Evolutionary conservation across 2,329 filamentous ascomycete genomes (phyloP), one percentile per base, ranked within the genome.

Genomic region (Aspergillus japonicus): DNA sequence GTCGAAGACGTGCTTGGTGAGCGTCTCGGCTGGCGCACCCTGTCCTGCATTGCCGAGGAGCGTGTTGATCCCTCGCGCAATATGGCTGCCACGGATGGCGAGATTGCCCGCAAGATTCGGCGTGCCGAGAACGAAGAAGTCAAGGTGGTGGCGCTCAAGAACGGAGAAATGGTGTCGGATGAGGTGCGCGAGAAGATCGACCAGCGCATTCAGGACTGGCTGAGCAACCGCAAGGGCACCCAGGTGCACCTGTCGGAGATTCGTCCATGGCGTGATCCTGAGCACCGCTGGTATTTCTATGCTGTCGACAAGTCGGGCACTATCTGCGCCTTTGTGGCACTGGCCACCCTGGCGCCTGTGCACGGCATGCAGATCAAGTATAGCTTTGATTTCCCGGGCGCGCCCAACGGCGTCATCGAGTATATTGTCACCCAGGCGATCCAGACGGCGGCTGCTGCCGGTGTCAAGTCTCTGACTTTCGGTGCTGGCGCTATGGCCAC

Each of bases 281-380:
- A 86, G 62, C 92, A 97, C 73, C 87, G 93, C 16, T 89, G 91
- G 64, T 97, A 96, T 80, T 91, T 93, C 71, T 90, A 91, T 68
- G 89, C 91, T 10, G 83, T 88, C 65, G 90, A 90, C 65, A 83
- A 85, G 69, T 84, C 90, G 16, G 90, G 90, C 63, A 85, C 83
- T 61, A 86, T 97, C 58, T 83, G 83, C 47, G 89, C 89, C 35
- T 84, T 97, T 60, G 89, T 94, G n/a, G 88, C 94, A 8, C 81
- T 97, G 68, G 90, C 90, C 56, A 90, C 92, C 74, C 85, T 97
- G 29, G 86, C 89, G 3, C 91, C 92, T 2, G 82, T 85, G 39
- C 86, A 96, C 73, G 93, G 93, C 57, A 96, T 92, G 87, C 93
- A 97, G 80, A 89, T 96, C 73, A 97, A 97, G 80, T 96, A 95